Percentiles rank a stretch among this genome's conserved stretches.
phyloP scores from a whole-genome alignment of 1,284 basidiomycete species.

The Thecaphora thlaspeos region DNA sequence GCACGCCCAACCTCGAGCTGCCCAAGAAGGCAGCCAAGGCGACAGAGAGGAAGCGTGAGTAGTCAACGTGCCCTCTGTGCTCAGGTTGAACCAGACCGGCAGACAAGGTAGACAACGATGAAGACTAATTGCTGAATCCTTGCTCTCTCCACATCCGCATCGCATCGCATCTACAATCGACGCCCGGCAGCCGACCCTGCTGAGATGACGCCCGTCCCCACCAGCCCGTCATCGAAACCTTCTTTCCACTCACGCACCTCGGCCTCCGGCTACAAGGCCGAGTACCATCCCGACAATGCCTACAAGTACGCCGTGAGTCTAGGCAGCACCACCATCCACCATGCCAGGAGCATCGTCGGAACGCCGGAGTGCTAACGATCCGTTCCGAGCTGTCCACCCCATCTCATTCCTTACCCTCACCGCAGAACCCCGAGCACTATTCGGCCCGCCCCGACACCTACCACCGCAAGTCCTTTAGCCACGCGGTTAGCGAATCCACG shows the following conservation, averaged over 20 bases:
- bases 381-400: neutral
- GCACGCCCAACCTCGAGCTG: conserved; percentile 13
- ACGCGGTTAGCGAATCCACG: conserved; percentile 1
- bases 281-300: conserved; percentile 39
- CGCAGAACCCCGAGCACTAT: conserved; percentile 43
- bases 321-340: too few relatives aligned
- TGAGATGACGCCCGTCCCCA: conserved; percentile 20
- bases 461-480: conserved; percentile 40
- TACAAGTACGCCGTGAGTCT: conserved; percentile 35
- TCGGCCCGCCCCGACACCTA: conserved; percentile 47
- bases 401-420: neutral
- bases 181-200: conserved; percentile 2
- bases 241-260: conserved; percentile 48
- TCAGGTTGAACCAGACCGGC: too few relatives aligned
- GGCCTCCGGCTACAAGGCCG: conserved; percentile 23
- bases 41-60: neutral
- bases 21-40: conserved; percentile 33
- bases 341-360: too few relatives aligned
- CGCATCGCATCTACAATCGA: too few relatives aligned
- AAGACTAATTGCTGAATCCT: too few relatives aligned
- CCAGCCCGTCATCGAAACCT: conserved; percentile 7
- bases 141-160: too few relatives aligned
- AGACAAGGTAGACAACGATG: too few relatives aligned
- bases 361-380: too few relatives aligned
- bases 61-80: too few relatives aligned